Evolutionary conservation across 164 flowering plant genomes (phyloP).

Genomic region (Magnolia officinalis): DNA sequence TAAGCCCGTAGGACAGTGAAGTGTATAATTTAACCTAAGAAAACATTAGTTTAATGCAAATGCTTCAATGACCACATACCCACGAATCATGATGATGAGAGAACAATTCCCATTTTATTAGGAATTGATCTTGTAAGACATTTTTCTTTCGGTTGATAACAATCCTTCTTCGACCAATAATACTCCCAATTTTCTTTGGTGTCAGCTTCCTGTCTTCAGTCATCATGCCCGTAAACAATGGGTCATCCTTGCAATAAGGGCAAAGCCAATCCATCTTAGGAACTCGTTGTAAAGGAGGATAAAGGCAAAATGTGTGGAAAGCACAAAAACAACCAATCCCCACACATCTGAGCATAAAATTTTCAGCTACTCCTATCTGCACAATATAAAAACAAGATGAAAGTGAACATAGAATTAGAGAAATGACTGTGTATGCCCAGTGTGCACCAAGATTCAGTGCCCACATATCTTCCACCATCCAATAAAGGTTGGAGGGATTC

Average conservation of each 20-base stretch:
- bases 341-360: constrained; percentile 2
- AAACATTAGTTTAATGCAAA: too few relatives aligned
- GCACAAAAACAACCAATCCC: neutral
- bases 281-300: constrained; percentile 4
- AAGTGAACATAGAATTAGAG: neutral
- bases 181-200: neutral
- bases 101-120: constrained; percentile 1
- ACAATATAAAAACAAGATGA: neutral
- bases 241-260: constrained; percentile 2
- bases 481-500: too few relatives aligned
- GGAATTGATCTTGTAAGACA: constrained; percentile 5
- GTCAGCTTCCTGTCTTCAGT: neutral
- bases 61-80: neutral
- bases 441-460: neutral
- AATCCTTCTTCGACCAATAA: constrained; percentile 9
- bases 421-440: neutral
- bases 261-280: constrained; percentile 7
- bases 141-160: neutral
- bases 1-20: too few relatives aligned
- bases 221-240: neutral
- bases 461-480: too few relatives aligned
- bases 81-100: constrained; percentile 10
- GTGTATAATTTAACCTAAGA: too few relatives aligned
- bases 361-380: neutral
- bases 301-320: constrained; percentile 8